Conservation (phyloP, 306 rosid genomes). For the Vigna mungo region DNA sequence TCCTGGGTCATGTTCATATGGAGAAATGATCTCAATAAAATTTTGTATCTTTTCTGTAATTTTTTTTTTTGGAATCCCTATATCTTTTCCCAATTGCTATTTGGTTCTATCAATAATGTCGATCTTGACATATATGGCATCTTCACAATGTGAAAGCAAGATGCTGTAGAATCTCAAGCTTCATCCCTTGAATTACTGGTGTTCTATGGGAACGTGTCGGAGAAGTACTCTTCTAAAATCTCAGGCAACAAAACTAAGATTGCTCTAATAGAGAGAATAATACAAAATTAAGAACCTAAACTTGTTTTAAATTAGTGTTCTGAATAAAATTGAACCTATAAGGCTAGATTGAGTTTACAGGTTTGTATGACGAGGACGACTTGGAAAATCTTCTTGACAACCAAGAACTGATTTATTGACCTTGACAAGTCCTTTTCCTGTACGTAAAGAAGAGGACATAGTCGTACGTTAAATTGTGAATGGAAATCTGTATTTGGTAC, state of each 20-base stretch:
- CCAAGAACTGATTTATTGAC: too few relatives aligned
- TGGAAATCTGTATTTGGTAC: not conserved
- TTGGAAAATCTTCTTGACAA: too few relatives aligned
- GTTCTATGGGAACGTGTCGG: not conserved
- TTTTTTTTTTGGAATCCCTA: too few relatives aligned
- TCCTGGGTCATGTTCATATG: too few relatives aligned
- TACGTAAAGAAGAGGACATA: not conserved
- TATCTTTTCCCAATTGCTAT: too few relatives aligned
- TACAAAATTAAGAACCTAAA: not conserved
- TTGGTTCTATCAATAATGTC: not conserved
- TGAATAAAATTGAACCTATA: not conserved
- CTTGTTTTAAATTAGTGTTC: slow-evolving; percentile 7
- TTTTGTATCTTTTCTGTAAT: too few relatives aligned
- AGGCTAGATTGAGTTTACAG: not conserved
- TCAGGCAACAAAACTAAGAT: slow-evolving; percentile 15
- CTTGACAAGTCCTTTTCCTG: not conserved
- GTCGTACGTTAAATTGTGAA: too few relatives aligned
- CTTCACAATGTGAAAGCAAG: not conserved
- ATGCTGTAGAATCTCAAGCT: not conserved
- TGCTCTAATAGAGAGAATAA: slow-evolving; percentile 1
- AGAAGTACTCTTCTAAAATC: slow-evolving; percentile 2
- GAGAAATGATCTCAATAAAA: too few relatives aligned
- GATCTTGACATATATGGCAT: slow-evolving; percentile 17
- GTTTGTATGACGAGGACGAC: not conserved
- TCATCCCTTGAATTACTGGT: slow-evolving; percentile 20